A percentile compares a stretch with the other conserved stretches of the same genome.
Evolutionary conservation across 257 asterid genomes (phyloP).

Genomic region (Marsdenia floribunda): DNA sequence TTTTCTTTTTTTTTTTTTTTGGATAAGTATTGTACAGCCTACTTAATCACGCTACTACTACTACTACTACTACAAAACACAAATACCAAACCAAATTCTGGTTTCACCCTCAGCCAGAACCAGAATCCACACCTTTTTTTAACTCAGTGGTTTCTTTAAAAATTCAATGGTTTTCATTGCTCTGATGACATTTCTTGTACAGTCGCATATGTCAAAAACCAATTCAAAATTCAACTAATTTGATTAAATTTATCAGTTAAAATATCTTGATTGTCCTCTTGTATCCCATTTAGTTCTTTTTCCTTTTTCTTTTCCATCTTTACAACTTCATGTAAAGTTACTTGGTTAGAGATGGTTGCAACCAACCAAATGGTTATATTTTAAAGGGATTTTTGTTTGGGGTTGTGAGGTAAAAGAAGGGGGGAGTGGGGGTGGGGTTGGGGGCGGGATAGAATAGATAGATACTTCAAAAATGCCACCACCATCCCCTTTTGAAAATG

Average conservation of each 20-base stretch:
- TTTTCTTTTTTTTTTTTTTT: neutral
- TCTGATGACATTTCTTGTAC: too few relatives aligned
- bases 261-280: too few relatives aligned
- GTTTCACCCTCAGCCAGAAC: slow-evolving; percentile 9
- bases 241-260: too few relatives aligned
- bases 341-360: neutral
- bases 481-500: slow-evolving; percentile 42
- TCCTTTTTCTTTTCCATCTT: neutral
- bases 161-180: neutral
- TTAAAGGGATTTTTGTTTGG: neutral
- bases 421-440: neutral
- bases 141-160: slow-evolving; percentile 12
- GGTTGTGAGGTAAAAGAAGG: neutral
- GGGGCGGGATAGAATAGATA: slow-evolving; percentile 13
- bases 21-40: slow-evolving; percentile 49
- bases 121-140: neutral
- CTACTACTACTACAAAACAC: slow-evolving; percentile 11
- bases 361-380: neutral
- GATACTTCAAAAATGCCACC: slow-evolving; percentile 41
- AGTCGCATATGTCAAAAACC: too few relatives aligned
- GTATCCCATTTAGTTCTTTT: too few relatives aligned
- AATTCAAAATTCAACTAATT: too few relatives aligned
- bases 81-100: slow-evolving; percentile 28
- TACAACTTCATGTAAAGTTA: slow-evolving; percentile 10
- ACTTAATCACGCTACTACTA: slow-evolving; percentile 14